Evolutionary conservation across 768 basidiomycete genomes (phyloP), one percentile per base, ranked within the genome.

Genomic region (Tylopilus subfusipes): DNA sequence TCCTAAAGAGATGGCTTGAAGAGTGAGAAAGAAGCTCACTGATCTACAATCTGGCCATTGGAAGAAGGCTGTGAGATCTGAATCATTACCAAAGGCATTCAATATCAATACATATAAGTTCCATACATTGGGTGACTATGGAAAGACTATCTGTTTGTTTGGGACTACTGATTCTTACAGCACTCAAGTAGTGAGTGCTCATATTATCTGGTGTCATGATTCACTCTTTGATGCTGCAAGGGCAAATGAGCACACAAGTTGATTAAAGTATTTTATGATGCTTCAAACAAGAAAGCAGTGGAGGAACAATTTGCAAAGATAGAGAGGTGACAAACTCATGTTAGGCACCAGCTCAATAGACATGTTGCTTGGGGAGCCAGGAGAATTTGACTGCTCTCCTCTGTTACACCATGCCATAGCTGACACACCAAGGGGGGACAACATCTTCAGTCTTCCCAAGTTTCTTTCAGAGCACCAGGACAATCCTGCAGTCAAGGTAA

Each of bases 71-170:
- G 5, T 0, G 13, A 4, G 14, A 11, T 9, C 12, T 7, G 7
- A 27, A 27, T 27, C 7, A 7, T 27, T 46, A 1, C 30, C 30
- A 0, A 68, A 63, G 45, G 46, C 14, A 0, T 60, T 69, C 38
- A 71, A 70, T 38, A 45, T 68, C 14, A 45, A 52, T 5, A 72
- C 64, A 0, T 71, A 70, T 49, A 71, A 69, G 51, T 58, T 63
- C 22, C 71, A 72, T 36, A 57, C 60, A 1, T 40, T 69, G 1
- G 63, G 65, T 0, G 66, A 72, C 50, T 67, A 64, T 57, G 1
- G 68, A 22, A 39, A 31, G 5, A 27, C 48, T 2, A 65, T 67
- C 45, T 1, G 8, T 8, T 10, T 30, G 30, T 30, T 30, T 10
- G 30, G 30, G 30, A 30, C 30, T 12, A 30, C 10, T 10, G 33